A percentile compares a stretch with the other conserved stretches of the same genome.
Conservation (phyloP, 2,329 filamentous ascomycete genomes). For the Neofusicoccum kwambonambiense region DNA sequence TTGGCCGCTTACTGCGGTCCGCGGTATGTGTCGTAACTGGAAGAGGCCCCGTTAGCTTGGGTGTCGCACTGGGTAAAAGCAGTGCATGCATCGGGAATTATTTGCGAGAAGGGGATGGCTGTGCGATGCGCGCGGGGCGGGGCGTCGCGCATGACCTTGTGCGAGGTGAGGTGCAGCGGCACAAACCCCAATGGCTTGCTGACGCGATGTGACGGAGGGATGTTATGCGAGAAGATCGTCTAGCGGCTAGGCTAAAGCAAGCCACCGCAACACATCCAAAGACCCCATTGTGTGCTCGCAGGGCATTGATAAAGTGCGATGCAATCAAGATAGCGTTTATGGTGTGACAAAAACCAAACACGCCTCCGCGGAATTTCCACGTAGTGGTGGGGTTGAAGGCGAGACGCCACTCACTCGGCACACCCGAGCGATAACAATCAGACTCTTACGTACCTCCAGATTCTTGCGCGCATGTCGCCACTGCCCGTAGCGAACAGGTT, state of each 20-base stretch:
- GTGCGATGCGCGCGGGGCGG: conserved; percentile 3
- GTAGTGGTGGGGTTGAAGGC: background rate
- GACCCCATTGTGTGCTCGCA: background rate
- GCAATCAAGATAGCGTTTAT: background rate
- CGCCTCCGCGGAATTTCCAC: background rate
- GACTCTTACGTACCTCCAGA: conserved; percentile 72
- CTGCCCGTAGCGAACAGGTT: conserved; percentile 93
- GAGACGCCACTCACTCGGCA: background rate
- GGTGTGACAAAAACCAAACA: background rate
- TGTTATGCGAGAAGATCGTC: conserved; percentile 14
- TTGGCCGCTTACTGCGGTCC: conserved; percentile 19
- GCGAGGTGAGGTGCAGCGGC: background rate
- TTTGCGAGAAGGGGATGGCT: conserved; percentile 1
- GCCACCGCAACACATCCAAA: conserved; percentile 1
- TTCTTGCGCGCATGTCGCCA: conserved; percentile 94
- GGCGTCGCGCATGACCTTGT: conserved; percentile 11
- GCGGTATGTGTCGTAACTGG: conserved; percentile 19
- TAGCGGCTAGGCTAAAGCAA: conserved; percentile 14
- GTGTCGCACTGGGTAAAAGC: background rate
- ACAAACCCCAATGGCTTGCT: background rate
- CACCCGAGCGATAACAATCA: background rate
- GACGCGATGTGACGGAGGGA: conserved; percentile 9
- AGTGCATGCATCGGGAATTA: background rate
- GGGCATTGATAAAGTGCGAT: background rate
- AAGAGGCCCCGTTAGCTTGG: background rate